Evolutionary conservation across 2,329 filamentous ascomycete genomes (phyloP), one percentile per base, ranked within the genome.

Genomic region (Penicillium expansum): DNA sequence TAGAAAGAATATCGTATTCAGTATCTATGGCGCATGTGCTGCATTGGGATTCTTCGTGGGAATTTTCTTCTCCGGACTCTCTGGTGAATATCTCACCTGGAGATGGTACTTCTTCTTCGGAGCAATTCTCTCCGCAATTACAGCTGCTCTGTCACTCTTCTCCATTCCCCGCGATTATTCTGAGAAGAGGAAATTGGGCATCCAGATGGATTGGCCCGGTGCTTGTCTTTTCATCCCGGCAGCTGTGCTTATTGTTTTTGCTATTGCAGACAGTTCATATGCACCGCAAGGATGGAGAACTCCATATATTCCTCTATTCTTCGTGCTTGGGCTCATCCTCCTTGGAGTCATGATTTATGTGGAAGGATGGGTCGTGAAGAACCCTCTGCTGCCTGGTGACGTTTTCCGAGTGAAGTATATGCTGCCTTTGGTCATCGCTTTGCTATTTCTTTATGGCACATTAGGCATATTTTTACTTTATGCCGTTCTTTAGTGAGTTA

Each of bases 361-460:
- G 3, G 88, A 94, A 74, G 86, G 86, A 0, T 89, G 85, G 83
- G 80, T 90, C 0, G 84, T 88, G 1, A 69, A 80, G 16, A 80
- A 86, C 50, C 90, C 90, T 0, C 76, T 94, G 1, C 76, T 94
- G 0, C 89, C 90, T 0, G 77, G 80, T 0, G 87, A 87, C 20
- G 72, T 93, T 24, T 92, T 94, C 74, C 75, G 77, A 20, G 83
- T 88, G 4, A 86, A 85, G 58, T 86, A 86, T 52, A 89, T 93
- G 84, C 83, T 79, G 33, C 80, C 86, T 0, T 73, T 92, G 16
- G 76, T 82, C 3, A 61, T 83, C 1, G 81, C 83, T 0, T 74
- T 91, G 10, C 82, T 90, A 48, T 84, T 89, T 64, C 78, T 83
- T 0, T 91, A 90, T 56, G 89, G 89, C 3, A 83, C 83, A 0